Evolutionary conservation across 2,329 filamentous ascomycete species (phyloP), one percentile per base, ranked within the genome.

Genomic region (Diaporthe caulivora): DNA sequence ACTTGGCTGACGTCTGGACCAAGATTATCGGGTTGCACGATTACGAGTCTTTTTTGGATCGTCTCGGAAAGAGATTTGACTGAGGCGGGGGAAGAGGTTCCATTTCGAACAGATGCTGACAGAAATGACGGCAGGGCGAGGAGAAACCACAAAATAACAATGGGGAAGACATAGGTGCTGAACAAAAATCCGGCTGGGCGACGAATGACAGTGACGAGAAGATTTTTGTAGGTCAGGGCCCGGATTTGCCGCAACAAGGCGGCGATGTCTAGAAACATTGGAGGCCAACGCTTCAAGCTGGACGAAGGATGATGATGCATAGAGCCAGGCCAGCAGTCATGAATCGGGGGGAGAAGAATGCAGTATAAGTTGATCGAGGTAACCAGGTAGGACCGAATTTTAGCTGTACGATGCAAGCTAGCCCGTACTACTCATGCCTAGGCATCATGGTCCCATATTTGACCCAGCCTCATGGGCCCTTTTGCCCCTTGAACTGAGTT

Each of bases 61-160:
- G 54, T 58, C 54, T 58, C 54, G 31, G 54, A 31, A 17, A 58
- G 54, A n/a, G 54, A 40, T 40, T 58, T 58, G 31, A 58, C 54
- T 17, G 54, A 40, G 8, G 54, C 31, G 10, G 31, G 54, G 1
- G 54, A 58, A 10, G 31, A 58, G 54, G 37, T 31, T 37, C 54
- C 54, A n/a, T 40, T 58, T 15, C 54, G 31, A 9, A 58, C 31
- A 37, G 54, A 24, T 5, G 54, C 24, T 37, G 54, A 58, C 31
- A 58, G 31, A 10, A 58, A 24, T 5, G 54, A 58, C 31, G 31
- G 54, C 54, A 58, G 15, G 21, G 54, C 54, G 31, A 58, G 13
- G 31, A 37, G 54, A 21, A 58, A 58, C 31, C 54, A 58, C 21
- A 58, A 5, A 21, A 58, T 58, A 21, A 31, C 54, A 8, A 58